Base-by-base conservation (phyloP, 148 eudicot species). In the Camellia lanceoleosa region DNA sequence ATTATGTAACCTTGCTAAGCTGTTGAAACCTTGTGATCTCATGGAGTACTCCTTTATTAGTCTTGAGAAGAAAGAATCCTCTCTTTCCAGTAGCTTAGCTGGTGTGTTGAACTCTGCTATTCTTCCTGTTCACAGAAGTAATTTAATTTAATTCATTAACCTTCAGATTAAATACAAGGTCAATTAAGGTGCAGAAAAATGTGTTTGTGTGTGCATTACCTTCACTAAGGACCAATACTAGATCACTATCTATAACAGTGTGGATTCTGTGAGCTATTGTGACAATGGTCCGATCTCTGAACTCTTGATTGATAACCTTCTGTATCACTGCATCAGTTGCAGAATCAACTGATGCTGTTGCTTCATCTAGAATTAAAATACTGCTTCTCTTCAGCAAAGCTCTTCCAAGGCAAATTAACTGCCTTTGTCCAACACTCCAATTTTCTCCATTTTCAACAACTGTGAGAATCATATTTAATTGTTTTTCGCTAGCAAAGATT, bases 241-340 rank as follows among this genome's bases (percentile, higher is more conserved):
- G 90, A 85, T 97, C 99, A 76, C 97, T 94, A 71, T 97, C 98
- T 9, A 97, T 89, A 20, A 97, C 92, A 3, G 98, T 97, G 83
- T 97, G 98, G 87, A 97, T 97, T 82, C 97, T 92, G 87, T 97
- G 99, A 78, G 98, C 99, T 83, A 97, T 97, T 49, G 98, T 97
- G 85, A 94, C 92, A 30, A 94, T 88, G 0, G 97, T 97, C 54
- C 95, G 90, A 73, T 94, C 89, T 83, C 80, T 84, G 75, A 97
- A 97, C 79, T 94, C 99, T 63, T 87, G 93, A 72, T 82, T 89
- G 54, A 97, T 97, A 60, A 92, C 87, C 68, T 89, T 90, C 78
- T 97, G 99, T 76, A 97, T 86, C 52, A 86, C 88, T 18, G 92
- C 94, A 76, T 97, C 99, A 19, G 99, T 97, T 56, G 98, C 95